These are phyloP conservation scores for Cercophora newfieldiana DNA, from an alignment of 495 filamentous ascomycete species.

Conservation along the genomic window DNA sequence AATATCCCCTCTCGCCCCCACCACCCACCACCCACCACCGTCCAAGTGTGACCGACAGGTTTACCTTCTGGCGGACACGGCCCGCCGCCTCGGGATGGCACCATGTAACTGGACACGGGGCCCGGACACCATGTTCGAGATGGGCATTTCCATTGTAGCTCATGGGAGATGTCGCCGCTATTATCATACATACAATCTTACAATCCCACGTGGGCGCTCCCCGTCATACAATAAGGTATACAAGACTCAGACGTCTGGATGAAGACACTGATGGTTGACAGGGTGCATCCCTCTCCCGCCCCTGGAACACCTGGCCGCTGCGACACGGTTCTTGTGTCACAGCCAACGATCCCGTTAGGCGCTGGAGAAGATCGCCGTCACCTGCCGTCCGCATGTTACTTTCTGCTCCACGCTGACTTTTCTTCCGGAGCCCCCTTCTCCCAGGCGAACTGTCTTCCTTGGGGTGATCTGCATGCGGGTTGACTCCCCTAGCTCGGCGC, in stretches of 20 bases:
- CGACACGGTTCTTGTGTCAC: background rate
- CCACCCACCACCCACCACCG: background rate
- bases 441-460: slow-evolving; percentile 63
- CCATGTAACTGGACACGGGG: too few species aligned
- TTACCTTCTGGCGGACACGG: background rate
- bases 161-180: background rate
- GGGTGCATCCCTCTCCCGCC: too few species aligned
- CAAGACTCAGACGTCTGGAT: background rate
- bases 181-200: slow-evolving; percentile 1
- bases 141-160: background rate
- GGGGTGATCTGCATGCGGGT: slow-evolving; percentile 88
- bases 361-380: slow-evolving; percentile 76
- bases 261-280: background rate
- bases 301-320: background rate
- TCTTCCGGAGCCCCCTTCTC: slow-evolving; percentile 62
- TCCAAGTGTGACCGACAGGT: background rate
- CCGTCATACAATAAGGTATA: background rate
- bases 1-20: background rate
- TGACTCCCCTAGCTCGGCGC: slow-evolving; percentile 51
- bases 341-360: background rate
- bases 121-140: background rate
- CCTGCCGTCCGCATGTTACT: slow-evolving; percentile 80
- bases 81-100: too few species aligned
- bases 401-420: slow-evolving; percentile 79
- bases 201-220: background rate